Percentiles rank a stretch among this genome's conserved stretches.
These are phyloP conservation scores for Trichoderma harzianum DNA, from an alignment of 2,329 filamentous ascomycete genomes.

Conservation along the genomic window DNA sequence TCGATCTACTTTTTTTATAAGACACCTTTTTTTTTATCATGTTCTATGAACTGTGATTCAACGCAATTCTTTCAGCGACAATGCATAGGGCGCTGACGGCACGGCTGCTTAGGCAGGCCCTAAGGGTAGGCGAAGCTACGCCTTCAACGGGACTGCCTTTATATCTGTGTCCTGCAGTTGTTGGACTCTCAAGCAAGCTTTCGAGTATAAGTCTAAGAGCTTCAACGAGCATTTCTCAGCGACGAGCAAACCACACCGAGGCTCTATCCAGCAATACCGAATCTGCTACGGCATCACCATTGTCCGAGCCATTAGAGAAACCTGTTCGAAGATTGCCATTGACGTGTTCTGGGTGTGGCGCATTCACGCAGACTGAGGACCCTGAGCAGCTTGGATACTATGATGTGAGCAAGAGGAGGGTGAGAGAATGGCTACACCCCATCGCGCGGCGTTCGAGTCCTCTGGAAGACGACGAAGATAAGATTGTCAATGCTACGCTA, in stretches of 20 bases:
- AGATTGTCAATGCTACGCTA: slow-evolving; percentile 46
- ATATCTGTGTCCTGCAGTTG: slow-evolving; percentile 46
- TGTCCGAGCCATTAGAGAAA: not conserved
- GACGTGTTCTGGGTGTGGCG: slow-evolving; percentile 63
- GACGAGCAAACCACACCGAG: slow-evolving; percentile 30
- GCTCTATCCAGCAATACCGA: slow-evolving; percentile 9
- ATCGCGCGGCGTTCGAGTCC: slow-evolving; percentile 19
- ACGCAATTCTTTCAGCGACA: not conserved
- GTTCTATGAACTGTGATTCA: not conserved
- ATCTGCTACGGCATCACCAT: not conserved
- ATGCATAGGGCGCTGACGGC: slow-evolving; percentile 46
- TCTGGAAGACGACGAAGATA: slow-evolving; percentile 37
- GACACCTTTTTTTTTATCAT: not conserved
- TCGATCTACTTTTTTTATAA: not conserved
- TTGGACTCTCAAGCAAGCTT: slow-evolving; percentile 25
- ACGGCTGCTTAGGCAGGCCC: slow-evolving; percentile 42
- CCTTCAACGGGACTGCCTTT: slow-evolving; percentile 40
- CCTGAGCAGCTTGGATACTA: slow-evolving; percentile 56
- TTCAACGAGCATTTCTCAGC: slow-evolving; percentile 13
- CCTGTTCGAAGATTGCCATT: slow-evolving; percentile 43
- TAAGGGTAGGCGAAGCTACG: slow-evolving; percentile 41
- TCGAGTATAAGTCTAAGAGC: slow-evolving; percentile 1
- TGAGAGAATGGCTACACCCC: slow-evolving; percentile 44
- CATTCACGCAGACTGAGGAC: slow-evolving; percentile 55
- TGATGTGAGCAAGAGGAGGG: slow-evolving; percentile 47